Evolutionary conservation across 352 stramenopile genomes (phyloP).

Genomic region (Globisporangium mamillatum): DNA sequence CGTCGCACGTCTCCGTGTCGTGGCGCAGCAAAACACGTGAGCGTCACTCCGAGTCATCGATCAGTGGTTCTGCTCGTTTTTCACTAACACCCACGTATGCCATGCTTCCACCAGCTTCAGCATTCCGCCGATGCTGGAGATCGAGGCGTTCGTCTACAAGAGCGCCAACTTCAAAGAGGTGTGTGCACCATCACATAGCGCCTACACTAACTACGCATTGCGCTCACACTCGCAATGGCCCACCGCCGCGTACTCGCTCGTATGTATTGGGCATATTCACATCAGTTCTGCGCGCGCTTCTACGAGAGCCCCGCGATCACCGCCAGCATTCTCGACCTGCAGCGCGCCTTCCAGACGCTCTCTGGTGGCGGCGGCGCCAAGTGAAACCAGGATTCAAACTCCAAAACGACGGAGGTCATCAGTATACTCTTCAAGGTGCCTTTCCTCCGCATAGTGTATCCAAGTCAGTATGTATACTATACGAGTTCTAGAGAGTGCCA

Average conservation of each 20-base stretch:
- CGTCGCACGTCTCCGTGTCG: conserved; percentile 41
- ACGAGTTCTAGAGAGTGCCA: background rate
- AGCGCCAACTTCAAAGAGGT: conserved; percentile 62
- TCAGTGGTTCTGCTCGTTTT: too few relatives aligned
- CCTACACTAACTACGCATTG: background rate
- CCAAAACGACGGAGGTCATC: background rate
- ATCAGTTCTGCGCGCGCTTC: conserved; percentile 51
- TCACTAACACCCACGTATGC: background rate
- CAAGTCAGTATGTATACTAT: background rate
- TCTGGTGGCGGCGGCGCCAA: conserved; percentile 6
- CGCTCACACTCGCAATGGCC: too few relatives aligned
- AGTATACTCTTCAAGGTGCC: background rate
- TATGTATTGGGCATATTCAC: background rate
- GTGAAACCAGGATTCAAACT: conserved; percentile 15
- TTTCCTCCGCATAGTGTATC: background rate
- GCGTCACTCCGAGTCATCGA: too few relatives aligned
- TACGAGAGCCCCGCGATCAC: conserved; percentile 40
- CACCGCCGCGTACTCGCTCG: background rate
- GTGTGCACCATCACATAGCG: conserved; percentile 12
- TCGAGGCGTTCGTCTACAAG: conserved; percentile 52
- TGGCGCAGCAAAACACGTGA: conserved; percentile 48
- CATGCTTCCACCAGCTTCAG: conserved; percentile 24
- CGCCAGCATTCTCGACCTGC: conserved; percentile 34
- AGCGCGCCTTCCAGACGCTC: conserved; percentile 43
- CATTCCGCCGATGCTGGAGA: conserved; percentile 45